Evolutionary conservation across 768 basidiomycete genomes (phyloP), one percentile per base, ranked within the genome.

Genomic region (Dendrothele bispora): DNA sequence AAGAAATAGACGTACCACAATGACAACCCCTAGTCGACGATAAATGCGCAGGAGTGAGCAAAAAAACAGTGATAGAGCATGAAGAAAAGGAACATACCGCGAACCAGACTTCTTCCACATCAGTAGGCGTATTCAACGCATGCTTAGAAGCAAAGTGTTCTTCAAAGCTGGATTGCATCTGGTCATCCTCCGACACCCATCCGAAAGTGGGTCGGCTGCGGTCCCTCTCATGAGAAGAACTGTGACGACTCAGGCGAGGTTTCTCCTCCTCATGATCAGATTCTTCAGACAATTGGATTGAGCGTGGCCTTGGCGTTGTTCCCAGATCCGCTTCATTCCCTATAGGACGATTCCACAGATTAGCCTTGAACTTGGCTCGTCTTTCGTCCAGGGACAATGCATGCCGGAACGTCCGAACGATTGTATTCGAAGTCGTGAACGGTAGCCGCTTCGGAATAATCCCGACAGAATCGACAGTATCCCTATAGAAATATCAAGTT

Each of bases 381-480:
- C 56, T 58, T 45, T 72, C 62, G 40, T 68, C 66, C 20, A 72
- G 60, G 1, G 65, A 48, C 25, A 70, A 27, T 4, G 68, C 68
- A 35, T 71, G 70, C 2, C 70, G 55, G 57, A 70, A 70, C 17
- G 51, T 49, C 26, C 63, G 63, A 30, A 81, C 71, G 37, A 68
- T 68, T 4, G 70, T 72, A 51, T 79, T 76, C 15, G 74, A 74
- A 1, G 68, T 68, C 0, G 74, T 73, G 54, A 81, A 81, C 1
- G 79, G 80, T 0, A 81, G 68, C 1, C 64, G 63, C 11, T 71
- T 64, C 1, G 77, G 68, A 26, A 80, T 57, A 3, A 80, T 58
- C 1, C 81, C 80, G 43, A 80, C 79, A 1, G 77, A 77, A 39
- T 66, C 68, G 25, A 83, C 80, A 10, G 79, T 81, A 51, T 83